Percentiles rank a stretch among this genome's conserved stretches.
Conservation (phyloP, 768 basidiomycete genomes). For the Tricholoma bakamatsutake region DNA sequence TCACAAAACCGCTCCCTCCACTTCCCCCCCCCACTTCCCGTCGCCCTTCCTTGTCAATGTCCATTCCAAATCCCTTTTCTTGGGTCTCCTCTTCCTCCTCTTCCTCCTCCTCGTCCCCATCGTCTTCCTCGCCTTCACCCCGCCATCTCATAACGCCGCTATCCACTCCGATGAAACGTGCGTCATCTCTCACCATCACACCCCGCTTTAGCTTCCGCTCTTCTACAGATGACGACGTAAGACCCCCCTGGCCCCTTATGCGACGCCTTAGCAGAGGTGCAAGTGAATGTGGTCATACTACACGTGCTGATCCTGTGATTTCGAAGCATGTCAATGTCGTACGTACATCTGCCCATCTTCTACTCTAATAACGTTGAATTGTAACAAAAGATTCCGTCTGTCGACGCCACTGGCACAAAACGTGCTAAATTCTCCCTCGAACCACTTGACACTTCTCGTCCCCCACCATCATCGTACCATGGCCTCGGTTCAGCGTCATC, state of each 20-base stretch:
- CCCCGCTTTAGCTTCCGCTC: background rate
- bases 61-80: background rate
- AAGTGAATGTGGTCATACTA: background rate
- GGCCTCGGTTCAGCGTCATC: background rate
- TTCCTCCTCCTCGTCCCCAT: no score
- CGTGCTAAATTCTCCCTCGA: constrained; percentile 3
- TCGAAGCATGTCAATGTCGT: background rate
- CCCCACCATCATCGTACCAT: background rate
- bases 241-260: background rate
- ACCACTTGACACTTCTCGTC: background rate
- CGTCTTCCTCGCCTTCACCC: no score
- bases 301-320: background rate
- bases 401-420: background rate
- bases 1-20: no score
- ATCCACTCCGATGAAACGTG: background rate
- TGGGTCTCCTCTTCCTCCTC: no score
- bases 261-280: background rate
- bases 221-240: background rate
- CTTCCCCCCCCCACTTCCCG: no score
- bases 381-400: background rate
- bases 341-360: background rate
- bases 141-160: no score
- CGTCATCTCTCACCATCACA: background rate
- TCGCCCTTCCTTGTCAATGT: background rate
- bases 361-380: background rate